A percentile compares a stretch with the other conserved stretches of the same genome.
Conservation (phyloP, 805 yeast genomes). For the Kodamaea kakaduensis region DNA sequence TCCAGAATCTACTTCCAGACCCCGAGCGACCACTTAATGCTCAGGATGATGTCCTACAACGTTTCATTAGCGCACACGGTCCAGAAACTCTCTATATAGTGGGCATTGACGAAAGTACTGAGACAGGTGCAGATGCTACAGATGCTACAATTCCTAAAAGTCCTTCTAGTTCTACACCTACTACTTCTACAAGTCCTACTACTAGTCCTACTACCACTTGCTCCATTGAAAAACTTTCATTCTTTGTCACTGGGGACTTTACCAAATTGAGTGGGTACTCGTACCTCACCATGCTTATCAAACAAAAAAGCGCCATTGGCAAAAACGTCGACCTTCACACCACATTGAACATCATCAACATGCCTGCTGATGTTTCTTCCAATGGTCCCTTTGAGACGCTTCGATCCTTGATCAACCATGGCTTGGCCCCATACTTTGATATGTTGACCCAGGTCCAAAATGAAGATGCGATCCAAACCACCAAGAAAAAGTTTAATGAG, state of each 20-base stretch:
- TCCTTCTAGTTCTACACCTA: no score
- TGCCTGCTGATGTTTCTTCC: conserved; percentile 21
- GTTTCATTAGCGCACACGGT: background rate
- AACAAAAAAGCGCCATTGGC: conserved; percentile 39
- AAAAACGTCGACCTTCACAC: conserved; percentile 11
- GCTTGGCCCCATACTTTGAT: conserved; percentile 69
- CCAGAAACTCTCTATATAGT: conserved; percentile 4
- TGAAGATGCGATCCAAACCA: conserved; percentile 27
- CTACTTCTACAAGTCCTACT: no score
- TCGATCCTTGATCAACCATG: conserved; percentile 56
- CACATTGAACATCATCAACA: conserved; percentile 32
- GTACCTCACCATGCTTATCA: conserved; percentile 39
- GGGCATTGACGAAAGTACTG: no score
- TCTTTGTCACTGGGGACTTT: no score
- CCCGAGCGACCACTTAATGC: background rate
- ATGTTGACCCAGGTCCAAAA: conserved; percentile 25
- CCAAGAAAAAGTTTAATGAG: conserved; percentile 66
- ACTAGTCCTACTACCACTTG: no score
- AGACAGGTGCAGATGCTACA: no score
- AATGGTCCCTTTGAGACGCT: conserved; percentile 46
- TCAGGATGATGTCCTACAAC: background rate
- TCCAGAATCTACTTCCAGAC: conserved; percentile 2
- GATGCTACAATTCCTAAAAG: no score
- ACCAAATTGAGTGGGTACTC: no score
- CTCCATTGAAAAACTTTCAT: no score